Evolutionary conservation across 202 grass and related monocot genomes (phyloP).

Genomic region (Dendrocalamus latiflorus): DNA sequence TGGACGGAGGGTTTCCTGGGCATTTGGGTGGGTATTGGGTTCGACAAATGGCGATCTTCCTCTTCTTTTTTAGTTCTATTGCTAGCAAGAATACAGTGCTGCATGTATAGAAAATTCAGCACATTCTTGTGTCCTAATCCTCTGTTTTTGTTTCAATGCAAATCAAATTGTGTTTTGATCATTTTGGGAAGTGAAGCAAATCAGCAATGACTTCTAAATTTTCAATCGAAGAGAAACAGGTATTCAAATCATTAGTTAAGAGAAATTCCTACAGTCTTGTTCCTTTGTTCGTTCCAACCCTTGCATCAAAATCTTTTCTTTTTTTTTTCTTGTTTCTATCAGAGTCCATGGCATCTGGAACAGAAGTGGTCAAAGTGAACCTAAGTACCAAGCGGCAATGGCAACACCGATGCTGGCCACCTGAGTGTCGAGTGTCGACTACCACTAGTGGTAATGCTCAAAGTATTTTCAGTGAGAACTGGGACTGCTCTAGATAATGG

Average conservation of each 20-base stretch:
- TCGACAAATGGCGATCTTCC: neutral
- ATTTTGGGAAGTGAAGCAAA: neutral
- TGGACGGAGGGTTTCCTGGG: neutral
- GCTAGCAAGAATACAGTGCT: constrained; percentile 7
- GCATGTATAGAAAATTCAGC: neutral
- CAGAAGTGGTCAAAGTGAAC: neutral
- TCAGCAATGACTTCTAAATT: neutral
- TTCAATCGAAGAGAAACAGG: neutral
- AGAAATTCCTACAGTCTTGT: neutral
- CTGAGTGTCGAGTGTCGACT: neutral
- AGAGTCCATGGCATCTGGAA: neutral
- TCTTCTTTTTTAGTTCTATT: constrained; percentile 15
- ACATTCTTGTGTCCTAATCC: neutral
- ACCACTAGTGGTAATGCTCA: neutral
- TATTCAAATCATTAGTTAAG: neutral
- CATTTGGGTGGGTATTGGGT: neutral
- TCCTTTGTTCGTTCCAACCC: neutral
- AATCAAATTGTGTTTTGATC: neutral
- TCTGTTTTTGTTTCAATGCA: neutral
- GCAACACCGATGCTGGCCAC: neutral
- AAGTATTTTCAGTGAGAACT: neutral
- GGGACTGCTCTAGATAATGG: neutral
- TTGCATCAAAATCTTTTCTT: neutral
- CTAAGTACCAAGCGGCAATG: neutral
- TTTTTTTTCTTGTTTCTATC: neutral